Evolutionary conservation across 108 stramenopile genomes (phyloP).

Genomic region (Cyclotella atomus): DNA sequence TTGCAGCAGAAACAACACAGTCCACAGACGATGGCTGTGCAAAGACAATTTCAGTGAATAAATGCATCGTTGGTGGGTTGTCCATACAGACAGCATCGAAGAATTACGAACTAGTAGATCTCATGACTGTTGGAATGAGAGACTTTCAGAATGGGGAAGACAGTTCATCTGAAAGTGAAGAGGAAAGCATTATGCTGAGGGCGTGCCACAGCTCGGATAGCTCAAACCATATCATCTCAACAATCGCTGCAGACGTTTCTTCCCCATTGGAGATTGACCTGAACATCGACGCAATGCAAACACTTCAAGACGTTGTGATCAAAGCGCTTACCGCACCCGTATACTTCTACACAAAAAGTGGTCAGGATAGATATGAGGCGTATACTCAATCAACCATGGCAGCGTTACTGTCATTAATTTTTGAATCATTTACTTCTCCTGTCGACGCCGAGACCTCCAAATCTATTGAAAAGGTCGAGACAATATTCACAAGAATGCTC

Average conservation of each 20-base stretch:
- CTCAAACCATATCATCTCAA: conserved; percentile 27
- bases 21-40: not conserved
- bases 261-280: conserved; percentile 50
- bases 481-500: conserved; percentile 1
- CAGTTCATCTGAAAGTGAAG: not conserved
- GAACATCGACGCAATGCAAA: conserved; percentile 47
- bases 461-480: too few species aligned
- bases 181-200: not conserved
- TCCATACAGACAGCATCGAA: conserved; percentile 3
- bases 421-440: not conserved
- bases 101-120: conserved; percentile 7
- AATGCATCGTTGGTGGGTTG: conserved; percentile 3
- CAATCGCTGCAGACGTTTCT: conserved; percentile 52
- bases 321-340: conserved; percentile 55
- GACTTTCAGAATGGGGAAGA: too few species aligned
- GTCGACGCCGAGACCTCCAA: too few species aligned
- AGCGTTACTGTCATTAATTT: conserved; percentile 12
- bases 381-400: not conserved
- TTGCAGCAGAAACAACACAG: conserved; percentile 38
- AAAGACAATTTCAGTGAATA: conserved; percentile 4
- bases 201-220: not conserved
- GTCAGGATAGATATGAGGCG: conserved; percentile 21
- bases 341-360: conserved; percentile 12
- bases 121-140: conserved; percentile 22
- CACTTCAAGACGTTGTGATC: conserved; percentile 34